Conservation (phyloP, 257 asterid species). For the Dorcoceras hygrometricum region DNA sequence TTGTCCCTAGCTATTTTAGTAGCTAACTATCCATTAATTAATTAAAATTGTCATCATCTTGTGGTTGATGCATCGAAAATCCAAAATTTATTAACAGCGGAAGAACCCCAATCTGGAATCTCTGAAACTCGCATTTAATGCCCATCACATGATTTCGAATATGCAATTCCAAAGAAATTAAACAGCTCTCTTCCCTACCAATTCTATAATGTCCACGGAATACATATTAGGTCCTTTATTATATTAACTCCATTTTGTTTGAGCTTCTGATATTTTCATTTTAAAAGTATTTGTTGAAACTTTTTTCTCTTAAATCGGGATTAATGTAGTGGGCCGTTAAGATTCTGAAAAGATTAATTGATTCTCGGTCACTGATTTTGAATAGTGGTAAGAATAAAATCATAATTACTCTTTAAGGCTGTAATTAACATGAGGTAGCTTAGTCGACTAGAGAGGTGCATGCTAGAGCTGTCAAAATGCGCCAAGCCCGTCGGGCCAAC, state of each 20-base stretch:
- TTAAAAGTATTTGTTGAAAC: neutral
- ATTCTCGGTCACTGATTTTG: too few species aligned
- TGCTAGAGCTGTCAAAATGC: too few species aligned
- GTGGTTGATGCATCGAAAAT: conserved; percentile 41
- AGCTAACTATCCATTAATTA: conserved; percentile 7
- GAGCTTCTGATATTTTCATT: neutral
- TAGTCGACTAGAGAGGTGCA: too few species aligned
- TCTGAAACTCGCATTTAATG: conserved; percentile 83
- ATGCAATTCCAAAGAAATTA: conserved; percentile 58
- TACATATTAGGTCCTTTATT: conserved; percentile 7
- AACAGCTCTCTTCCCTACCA: conserved; percentile 57
- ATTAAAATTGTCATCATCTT: conserved; percentile 35
- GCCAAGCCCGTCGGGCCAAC: too few species aligned
- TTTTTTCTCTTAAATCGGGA: too few species aligned
- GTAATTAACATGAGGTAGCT: too few species aligned
- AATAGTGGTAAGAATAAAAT: too few species aligned
- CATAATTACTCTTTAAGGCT: too few species aligned
- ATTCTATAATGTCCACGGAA: conserved; percentile 26
- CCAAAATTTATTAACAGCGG: conserved; percentile 36
- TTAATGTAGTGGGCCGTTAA: too few species aligned
- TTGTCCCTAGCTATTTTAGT: neutral
- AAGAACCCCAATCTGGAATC: conserved; percentile 58
- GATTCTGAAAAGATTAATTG: too few species aligned
- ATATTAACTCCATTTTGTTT: neutral
- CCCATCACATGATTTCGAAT: conserved; percentile 91